Evolutionary conservation across 805 yeast species (phyloP), one percentile per base, ranked within the genome.

Genomic region (Yamadazyma laniorum): DNA sequence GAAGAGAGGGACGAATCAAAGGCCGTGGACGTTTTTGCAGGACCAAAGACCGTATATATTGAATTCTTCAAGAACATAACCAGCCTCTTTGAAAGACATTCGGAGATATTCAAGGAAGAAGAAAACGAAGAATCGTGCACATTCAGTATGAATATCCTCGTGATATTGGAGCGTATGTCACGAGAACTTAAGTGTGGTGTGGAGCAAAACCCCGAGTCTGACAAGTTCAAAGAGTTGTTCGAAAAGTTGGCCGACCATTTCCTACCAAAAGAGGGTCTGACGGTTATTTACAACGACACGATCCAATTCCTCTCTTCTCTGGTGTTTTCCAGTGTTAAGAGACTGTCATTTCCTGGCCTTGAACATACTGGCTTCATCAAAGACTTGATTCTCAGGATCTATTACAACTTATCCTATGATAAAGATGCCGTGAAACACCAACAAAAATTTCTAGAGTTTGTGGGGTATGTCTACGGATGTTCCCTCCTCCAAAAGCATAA

Each of bases 401-500:
- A 40, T 21, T 56, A 46, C 33, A 40, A 47, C 21, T 32, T 48
- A 22, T 42, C 50, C 21, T 51, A 47, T 47, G 18, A 41, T 6
- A 29, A 37, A 12, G 43, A 44, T 18, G 18, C 31, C 5, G 29
- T 32, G n/a, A n/a, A 19, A n/a, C 53, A 49, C 3, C 37, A 44
- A 6, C 12, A 6, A 2, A 14, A 29, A 14, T 58, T 55, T 39
- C 36, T 58, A 13, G 52, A 51, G n/a, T 33, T 48, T 6, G 51
- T 55, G 3, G 64, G 64, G 4, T 53, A 40, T 31, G 21, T 43
- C 6, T 43, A 47, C 25, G 48, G 48, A 8, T 35, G 41, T 14
- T 29, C 26, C 14, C 56, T 43, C 34, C n/a, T 59, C 6, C 34
- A 29, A 4, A 36, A 18, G 9, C 45, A 53, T 29, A 27, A 37